phyloP scores from a whole-genome alignment of 1,139 yeast genomes.

The Sugiyamaella paludigena region DNA sequence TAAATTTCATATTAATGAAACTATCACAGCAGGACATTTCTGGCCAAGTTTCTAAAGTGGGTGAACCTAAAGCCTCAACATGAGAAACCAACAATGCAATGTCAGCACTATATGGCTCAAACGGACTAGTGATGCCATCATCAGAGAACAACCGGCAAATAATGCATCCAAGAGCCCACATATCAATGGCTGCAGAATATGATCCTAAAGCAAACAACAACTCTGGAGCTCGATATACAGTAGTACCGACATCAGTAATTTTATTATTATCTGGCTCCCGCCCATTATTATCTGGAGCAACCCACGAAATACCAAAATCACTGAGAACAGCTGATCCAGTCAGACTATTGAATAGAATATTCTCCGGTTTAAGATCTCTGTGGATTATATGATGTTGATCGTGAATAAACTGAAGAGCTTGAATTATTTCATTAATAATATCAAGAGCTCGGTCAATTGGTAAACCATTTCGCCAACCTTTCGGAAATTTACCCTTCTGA shows the following conservation, averaged over 20 bases:
- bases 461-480: slow-evolving; percentile 36
- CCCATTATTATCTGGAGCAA: slow-evolving; percentile 39
- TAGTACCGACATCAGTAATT: slow-evolving; percentile 69
- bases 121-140: slow-evolving; percentile 43
- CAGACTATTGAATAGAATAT: slow-evolving; percentile 52
- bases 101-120: slow-evolving; percentile 51
- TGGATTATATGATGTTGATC: slow-evolving; percentile 62
- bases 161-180: slow-evolving; percentile 78
- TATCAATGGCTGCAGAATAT: slow-evolving; percentile 65
- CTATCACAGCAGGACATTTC: slow-evolving; percentile 44
- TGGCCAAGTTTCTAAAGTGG: slow-evolving; percentile 51
- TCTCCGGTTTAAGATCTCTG: slow-evolving; percentile 82
- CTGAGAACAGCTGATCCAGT: slow-evolving; percentile 36
- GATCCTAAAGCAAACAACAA: slow-evolving; percentile 63
- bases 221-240: slow-evolving; percentile 83
- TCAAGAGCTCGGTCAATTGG: slow-evolving; percentile 27
- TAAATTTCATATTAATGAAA: slow-evolving; percentile 41
- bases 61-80: slow-evolving; percentile 67
- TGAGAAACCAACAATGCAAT: slow-evolving; percentile 62
- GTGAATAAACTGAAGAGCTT: slow-evolving; percentile 55
- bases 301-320: slow-evolving; percentile 79
- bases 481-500: slow-evolving; percentile 34
- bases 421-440: slow-evolving; percentile 46
- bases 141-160: slow-evolving; percentile 51
- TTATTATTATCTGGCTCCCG: slow-evolving; percentile 51